Percentiles rank a stretch among this genome's conserved stretches.
These are phyloP conservation scores for Heterobasidion irregulare DNA, from an alignment of 1,284 basidiomycete species.

Conservation along the genomic window DNA sequence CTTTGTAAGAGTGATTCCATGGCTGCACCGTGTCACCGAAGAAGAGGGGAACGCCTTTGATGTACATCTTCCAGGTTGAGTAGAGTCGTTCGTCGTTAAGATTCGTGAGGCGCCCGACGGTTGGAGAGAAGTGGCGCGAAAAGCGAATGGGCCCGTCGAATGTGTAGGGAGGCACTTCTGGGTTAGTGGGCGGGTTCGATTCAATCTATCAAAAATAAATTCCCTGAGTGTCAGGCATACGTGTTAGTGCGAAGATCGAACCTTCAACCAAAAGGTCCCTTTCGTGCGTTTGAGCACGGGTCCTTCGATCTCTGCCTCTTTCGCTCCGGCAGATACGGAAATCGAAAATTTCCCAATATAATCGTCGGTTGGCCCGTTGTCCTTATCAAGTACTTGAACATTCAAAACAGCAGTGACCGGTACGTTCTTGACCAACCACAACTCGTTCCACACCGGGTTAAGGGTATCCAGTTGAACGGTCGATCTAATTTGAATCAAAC, in stretches of 20 bases:
- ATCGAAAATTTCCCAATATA: conserved; percentile 58
- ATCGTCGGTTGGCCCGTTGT: conserved; percentile 53
- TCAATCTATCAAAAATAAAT: conserved; percentile 27
- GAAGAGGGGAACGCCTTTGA: conserved; percentile 49
- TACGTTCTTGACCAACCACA: conserved; percentile 65
- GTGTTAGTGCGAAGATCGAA: conserved; percentile 15
- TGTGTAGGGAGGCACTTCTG: conserved; percentile 40
- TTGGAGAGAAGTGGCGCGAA: conserved; percentile 61
- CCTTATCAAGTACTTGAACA: conserved; percentile 59
- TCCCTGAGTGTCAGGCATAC: background rate
- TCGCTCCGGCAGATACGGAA: conserved; percentile 42
- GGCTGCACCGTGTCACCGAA: conserved; percentile 53
- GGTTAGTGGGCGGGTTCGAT: conserved; percentile 25
- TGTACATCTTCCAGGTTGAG: conserved; percentile 72
- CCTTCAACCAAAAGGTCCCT: conserved; percentile 66
- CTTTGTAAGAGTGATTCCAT: conserved; percentile 60
- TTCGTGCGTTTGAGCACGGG: conserved; percentile 35
- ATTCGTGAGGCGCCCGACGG: conserved; percentile 52
- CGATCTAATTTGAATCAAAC: conserved; percentile 35
- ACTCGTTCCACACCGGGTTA: conserved; percentile 66
- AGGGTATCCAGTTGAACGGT: conserved; percentile 51
- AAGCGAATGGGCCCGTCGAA: conserved; percentile 70
- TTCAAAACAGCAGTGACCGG: conserved; percentile 47
- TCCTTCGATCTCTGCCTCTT: conserved; percentile 52
- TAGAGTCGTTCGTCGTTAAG: conserved; percentile 59